phyloP scores from a whole-genome alignment of 2,329 filamentous ascomycete species.

The Cryphonectria japonica region DNA sequence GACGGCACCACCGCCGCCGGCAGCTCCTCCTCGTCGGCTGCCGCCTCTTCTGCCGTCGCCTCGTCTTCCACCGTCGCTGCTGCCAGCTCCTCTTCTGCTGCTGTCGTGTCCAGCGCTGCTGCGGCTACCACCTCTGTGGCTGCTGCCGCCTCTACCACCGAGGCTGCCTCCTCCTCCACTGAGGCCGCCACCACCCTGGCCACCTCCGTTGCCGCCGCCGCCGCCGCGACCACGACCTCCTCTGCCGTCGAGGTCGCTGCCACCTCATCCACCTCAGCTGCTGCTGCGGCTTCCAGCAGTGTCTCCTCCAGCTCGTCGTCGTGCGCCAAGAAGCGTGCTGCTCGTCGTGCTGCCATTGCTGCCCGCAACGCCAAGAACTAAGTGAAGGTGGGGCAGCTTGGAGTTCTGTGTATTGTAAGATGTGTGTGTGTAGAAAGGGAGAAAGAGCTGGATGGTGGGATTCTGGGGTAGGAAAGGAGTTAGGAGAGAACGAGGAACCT shows the following conservation, averaged over 20 bases:
- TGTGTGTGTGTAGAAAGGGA: background rate
- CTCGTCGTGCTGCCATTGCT: constrained; percentile 17
- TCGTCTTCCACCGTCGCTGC: constrained; percentile 1
- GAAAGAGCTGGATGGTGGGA: too few relatives aligned
- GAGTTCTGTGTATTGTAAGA: background rate
- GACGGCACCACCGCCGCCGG: constrained; percentile 12
- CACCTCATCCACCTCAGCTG: background rate
- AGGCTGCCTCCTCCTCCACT: constrained; percentile 11
- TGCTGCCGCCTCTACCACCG: constrained; percentile 10
- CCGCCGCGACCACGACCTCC: background rate
- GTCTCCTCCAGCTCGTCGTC: constrained; percentile 11
- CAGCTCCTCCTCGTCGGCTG: constrained; percentile 12
- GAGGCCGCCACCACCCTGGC: constrained; percentile 22
- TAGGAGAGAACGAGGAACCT: background rate
- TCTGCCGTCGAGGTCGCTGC: constrained; percentile 8
- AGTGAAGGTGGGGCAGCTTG: background rate
- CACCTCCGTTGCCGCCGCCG: constrained; percentile 20
- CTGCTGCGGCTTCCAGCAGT: constrained; percentile 9
- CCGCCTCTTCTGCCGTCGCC: background rate
- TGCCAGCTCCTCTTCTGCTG: background rate
- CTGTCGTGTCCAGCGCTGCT: background rate
- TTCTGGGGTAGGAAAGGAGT: background rate
- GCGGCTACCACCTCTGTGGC: background rate
- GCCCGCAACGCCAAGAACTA: constrained; percentile 6
- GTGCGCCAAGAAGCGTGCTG: constrained; percentile 21